Conservation (phyloP, 1,139 yeast genomes). For the Pichia sp. region DNA sequence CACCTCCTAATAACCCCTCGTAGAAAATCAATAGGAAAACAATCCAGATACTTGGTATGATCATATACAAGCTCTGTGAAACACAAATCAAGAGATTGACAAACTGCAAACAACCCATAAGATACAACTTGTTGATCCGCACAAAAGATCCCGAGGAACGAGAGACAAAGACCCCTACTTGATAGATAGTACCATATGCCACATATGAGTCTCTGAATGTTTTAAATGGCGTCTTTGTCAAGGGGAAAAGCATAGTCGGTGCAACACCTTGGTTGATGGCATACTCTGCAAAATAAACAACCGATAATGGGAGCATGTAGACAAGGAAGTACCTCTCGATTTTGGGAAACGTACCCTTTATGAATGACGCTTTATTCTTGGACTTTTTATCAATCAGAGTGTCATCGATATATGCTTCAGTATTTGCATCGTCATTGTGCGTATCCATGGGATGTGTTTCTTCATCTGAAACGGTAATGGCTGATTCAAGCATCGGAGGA, state of each 20-base stretch:
- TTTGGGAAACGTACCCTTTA: not conserved
- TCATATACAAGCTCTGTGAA: slow-evolving; percentile 52
- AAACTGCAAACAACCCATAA: slow-evolving; percentile 62
- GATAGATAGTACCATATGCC: slow-evolving; percentile 87
- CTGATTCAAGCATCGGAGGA: slow-evolving; percentile 3
- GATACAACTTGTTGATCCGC: slow-evolving; percentile 49
- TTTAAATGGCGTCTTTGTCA: slow-evolving; percentile 60
- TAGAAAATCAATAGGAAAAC: slow-evolving; percentile 60
- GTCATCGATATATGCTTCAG: not conserved
- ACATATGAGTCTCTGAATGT: slow-evolving; percentile 83
- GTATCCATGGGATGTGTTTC: not conserved
- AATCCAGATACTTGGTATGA: slow-evolving; percentile 59
- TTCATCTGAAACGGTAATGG: not conserved
- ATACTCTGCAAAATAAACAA: slow-evolving; percentile 84
- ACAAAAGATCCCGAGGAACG: slow-evolving; percentile 70
- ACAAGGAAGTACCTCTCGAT: slow-evolving; percentile 52
- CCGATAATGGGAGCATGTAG: slow-evolving; percentile 72
- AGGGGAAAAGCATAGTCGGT: slow-evolving; percentile 75
- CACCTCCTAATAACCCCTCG: slow-evolving; percentile 88
- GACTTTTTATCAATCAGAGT: not conserved
- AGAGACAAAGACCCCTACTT: slow-evolving; percentile 85
- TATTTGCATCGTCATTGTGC: not conserved
- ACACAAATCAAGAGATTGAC: slow-evolving; percentile 52
- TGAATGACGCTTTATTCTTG: not conserved
- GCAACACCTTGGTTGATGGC: slow-evolving; percentile 86